Evolutionary conservation across 1,139 yeast genomes (phyloP).

Genomic region (Yamadazyma trypodendri): DNA sequence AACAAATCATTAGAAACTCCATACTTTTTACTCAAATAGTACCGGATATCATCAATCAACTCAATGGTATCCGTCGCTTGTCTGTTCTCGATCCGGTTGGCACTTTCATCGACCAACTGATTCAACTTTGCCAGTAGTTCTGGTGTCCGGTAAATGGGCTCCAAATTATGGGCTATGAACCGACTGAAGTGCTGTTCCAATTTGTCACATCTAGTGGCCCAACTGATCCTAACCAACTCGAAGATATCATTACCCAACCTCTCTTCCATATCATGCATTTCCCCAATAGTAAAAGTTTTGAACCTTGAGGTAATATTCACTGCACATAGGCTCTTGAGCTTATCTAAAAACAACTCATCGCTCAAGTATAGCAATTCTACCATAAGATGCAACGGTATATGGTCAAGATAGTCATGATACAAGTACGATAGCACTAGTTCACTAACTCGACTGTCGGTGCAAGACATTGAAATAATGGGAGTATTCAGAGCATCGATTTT

Average conservation of each 20-base stretch:
- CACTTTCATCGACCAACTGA: constrained; percentile 41
- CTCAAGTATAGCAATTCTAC: constrained; percentile 60
- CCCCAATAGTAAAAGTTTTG: constrained; percentile 19
- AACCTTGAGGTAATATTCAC: constrained; percentile 50
- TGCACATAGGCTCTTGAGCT: constrained; percentile 66
- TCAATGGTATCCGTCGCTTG: constrained; percentile 81
- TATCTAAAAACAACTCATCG: constrained; percentile 59
- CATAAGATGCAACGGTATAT: constrained; percentile 49
- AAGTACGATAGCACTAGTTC: constrained; percentile 56
- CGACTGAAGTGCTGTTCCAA: constrained; percentile 65
- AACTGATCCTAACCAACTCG: constrained; percentile 61
- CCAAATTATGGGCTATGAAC: constrained; percentile 52
- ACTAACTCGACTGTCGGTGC: constrained; percentile 37
- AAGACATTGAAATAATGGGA: constrained; percentile 31
- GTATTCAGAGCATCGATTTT: constrained; percentile 20
- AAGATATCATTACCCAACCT: constrained; percentile 41
- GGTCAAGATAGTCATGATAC: constrained; percentile 56
- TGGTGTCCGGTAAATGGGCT: constrained; percentile 30
- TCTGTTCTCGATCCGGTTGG: constrained; percentile 56
- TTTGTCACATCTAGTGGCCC: constrained; percentile 66
- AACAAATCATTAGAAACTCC: constrained; percentile 29
- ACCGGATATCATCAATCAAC: constrained; percentile 73
- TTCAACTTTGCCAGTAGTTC: constrained; percentile 23
- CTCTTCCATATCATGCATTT: constrained; percentile 19
- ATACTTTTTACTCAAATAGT: constrained; percentile 54